Base-by-base conservation (phyloP, 148 eudicot genomes). In the Camellia granthamiana region DNA sequence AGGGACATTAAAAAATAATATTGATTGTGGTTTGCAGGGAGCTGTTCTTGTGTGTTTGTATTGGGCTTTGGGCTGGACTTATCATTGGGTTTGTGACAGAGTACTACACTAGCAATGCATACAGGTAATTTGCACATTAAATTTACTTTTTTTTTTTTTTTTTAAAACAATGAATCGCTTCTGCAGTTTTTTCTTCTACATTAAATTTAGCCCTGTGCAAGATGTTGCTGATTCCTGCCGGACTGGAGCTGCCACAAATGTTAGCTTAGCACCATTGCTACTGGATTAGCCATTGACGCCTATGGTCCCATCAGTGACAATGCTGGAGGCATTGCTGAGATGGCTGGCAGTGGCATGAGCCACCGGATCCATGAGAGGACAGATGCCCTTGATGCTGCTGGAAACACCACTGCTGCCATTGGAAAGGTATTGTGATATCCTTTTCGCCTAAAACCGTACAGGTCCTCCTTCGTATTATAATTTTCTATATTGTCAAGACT, bases 141-240 rank as follows among this genome's bases (percentile, higher is more conserved):
- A 12, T 55, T 54, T n/a, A 19, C 73, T 46, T 18, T 10, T 16
- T 43, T 9, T 38, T 61, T 49, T 23, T 74, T 7, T 11, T 7
- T 23, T 23, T 23, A 0, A 0, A 23, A 30, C 18, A 19, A 6
- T 58, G 15, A 23, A 56, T 15, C 56, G 4, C 67, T 75, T 41
- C 47, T 18, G 12, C 66, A 14, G 11, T 41, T 41, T 78, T 30
- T 47, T 47, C 30, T 66, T 42, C 30, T 78, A 68, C 51, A 23
- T 23, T 23, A 23, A 23, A 23, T n/a, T 11, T 18, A 87, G 92
- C 78, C 92, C 92, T 21, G 93, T 90, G 81, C 91, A 87, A 84
- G 91, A 90, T 84, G 93, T 90, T 73, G 93, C 91, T 82, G 91
- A 90, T 85, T 88, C 93, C 69, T 88, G 91, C 88, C 84, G 88